These are phyloP conservation scores for Prunella vulgaris DNA, from an alignment of 257 asterid genomes.

Conservation along the genomic window DNA sequence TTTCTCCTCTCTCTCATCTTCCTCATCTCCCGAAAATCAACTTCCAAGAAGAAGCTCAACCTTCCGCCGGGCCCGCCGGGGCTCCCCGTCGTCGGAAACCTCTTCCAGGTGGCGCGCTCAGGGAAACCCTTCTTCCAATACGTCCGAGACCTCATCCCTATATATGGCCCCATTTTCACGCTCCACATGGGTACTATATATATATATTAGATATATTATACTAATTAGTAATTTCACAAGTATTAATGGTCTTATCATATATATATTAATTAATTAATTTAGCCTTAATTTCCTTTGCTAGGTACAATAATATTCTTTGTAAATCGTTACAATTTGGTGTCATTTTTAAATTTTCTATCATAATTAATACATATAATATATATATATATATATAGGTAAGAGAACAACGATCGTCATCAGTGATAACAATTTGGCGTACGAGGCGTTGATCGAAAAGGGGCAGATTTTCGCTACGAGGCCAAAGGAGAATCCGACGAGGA, in stretches of 20 bases:
- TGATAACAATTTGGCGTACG: conserved; percentile 51
- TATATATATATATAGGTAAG: conserved; percentile 39
- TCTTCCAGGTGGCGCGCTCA: conserved; percentile 80
- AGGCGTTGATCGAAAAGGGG: conserved; percentile 73
- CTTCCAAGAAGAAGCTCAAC: conserved; percentile 43
- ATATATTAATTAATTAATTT: no score
- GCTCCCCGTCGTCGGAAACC: conserved; percentile 81
- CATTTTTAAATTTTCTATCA: no score
- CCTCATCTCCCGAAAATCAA: conserved; percentile 28
- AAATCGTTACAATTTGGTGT: no score
- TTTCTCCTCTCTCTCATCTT: conserved; percentile 37
- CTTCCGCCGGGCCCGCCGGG: conserved; percentile 98
- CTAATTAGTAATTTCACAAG: no score
- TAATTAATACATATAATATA: no score
- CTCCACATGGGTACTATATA: conserved; percentile 65
- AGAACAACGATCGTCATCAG: conserved; percentile 68
- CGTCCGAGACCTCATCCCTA: conserved; percentile 56
- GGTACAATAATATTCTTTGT: no score
- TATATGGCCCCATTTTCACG: conserved; percentile 73
- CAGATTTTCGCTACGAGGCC: conserved; percentile 75
- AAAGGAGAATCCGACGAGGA: conserved; percentile 69
- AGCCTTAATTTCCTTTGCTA: no score
- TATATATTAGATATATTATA: no score
- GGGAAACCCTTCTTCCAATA: conserved; percentile 78
- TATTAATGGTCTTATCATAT: no score